These are phyloP conservation scores for Cercospora sp. DNA, from an alignment of 2,329 filamentous ascomycete species.

Conservation along the genomic window DNA sequence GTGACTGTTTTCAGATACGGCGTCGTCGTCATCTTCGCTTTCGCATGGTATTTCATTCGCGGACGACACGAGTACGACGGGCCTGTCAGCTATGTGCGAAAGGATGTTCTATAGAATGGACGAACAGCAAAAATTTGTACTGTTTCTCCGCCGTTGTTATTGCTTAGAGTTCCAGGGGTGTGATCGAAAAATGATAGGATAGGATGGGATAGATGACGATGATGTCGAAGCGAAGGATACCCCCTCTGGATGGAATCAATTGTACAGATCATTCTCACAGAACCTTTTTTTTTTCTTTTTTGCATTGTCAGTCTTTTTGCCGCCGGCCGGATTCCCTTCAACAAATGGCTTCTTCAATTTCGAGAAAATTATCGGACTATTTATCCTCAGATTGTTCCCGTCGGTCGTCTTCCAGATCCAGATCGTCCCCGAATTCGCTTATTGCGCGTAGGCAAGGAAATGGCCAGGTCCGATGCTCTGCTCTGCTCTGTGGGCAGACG, in stretches of 20 bases:
- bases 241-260: not conserved
- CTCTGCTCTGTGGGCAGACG: too few relatives aligned
- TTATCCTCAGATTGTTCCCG: not conserved
- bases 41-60: conserved; percentile 24
- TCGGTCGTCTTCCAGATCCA: not conserved
- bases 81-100: conserved; percentile 28
- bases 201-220: not conserved
- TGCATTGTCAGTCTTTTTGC: too few relatives aligned
- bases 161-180: not conserved
- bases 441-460: too few relatives aligned
- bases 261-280: not conserved
- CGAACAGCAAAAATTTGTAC: not conserved
- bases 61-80: conserved; percentile 31
- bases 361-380: too few relatives aligned
- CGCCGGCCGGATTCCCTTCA: too few relatives aligned
- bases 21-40: conserved; percentile 22
- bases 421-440: too few relatives aligned
- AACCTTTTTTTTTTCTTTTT: not conserved
- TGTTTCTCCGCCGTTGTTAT: not conserved
- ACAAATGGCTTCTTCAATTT: too few relatives aligned
- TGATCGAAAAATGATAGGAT: not conserved
- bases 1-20: conserved; percentile 1
- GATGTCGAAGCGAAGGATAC: not conserved
- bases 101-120: conserved; percentile 13
- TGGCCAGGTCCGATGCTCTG: too few relatives aligned